Conservation (phyloP, 495 filamentous ascomycete species). For the Xylaria cubensis region DNA sequence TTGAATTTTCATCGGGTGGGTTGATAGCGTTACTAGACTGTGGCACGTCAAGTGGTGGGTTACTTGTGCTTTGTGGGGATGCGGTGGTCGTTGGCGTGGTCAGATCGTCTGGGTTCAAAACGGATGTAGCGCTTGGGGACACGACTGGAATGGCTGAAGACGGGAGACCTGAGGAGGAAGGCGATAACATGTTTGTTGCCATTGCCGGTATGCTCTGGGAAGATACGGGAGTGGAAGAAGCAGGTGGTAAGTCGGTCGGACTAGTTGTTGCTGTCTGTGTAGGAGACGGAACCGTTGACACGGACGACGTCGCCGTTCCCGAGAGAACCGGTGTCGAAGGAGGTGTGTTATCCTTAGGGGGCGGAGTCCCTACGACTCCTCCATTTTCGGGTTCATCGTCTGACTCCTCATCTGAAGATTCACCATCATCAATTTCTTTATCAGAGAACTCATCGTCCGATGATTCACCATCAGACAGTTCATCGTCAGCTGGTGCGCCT, state of each 20-base stretch:
- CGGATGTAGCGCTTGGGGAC: not conserved
- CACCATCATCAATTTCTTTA: not conserved
- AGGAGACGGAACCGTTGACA: not conserved
- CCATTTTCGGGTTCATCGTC: not conserved
- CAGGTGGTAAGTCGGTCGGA: not conserved
- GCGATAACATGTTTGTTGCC: not conserved
- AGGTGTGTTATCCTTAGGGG: not conserved
- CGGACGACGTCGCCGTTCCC: not conserved
- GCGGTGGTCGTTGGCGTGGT: not conserved
- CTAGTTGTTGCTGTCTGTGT: not conserved
- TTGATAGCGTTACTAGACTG: not conserved
- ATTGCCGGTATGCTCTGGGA: not conserved
- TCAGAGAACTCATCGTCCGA: not conserved
- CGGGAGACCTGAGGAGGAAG: not conserved
- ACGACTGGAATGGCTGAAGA: not conserved
- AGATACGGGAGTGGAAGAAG: not conserved
- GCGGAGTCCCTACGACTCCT: not conserved
- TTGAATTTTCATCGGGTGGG: not conserved
- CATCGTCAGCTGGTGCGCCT: not conserved
- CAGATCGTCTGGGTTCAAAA: not conserved
- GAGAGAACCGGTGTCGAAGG: not conserved
- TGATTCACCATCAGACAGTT: not conserved
- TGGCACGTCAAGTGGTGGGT: not conserved
- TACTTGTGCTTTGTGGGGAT: not conserved
- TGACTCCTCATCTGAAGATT: slow-evolving; percentile 9